Evolutionary conservation across 1,284 basidiomycete genomes (phyloP), one percentile per base, ranked within the genome.

Genomic region (Fomes fomentarius): DNA sequence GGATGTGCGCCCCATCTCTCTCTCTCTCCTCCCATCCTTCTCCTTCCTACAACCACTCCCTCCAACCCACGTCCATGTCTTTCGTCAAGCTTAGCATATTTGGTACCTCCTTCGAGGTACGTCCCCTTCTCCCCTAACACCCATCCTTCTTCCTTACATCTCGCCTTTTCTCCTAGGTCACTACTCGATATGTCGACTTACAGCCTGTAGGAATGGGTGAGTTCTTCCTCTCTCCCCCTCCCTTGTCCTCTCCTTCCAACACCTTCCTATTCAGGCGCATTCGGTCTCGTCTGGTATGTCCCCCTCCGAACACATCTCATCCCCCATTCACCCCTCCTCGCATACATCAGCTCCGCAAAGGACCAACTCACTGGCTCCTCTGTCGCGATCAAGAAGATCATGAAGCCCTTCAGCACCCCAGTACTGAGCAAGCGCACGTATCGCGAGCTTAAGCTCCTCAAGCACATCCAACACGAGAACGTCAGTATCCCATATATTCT

Each of bases 141-240:
- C n/a, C 47, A n/a, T 40, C n/a, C 25, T 30, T 42, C n/a, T 8
- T 9, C 12, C 26, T 50, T 21, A 33, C 31, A 43, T 17, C n/a
- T 39, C 49, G 14, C 52, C 35, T 39, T 28, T 71, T 75, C 54
- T 74, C 69, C 56, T 73, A 98, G 87, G 95, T 98, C 50, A 97
- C 95, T 17, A 97, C 94, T 54, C 87, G 96, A 67, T 99, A 99
- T 93, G 92, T 97, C 71, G 96, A 99, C 79, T 87, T 99, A 22
- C 97, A 99, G 72, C 96, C 96, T n/a, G 96, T 99, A 43, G 97
- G 96, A 73, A 99, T 99, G 96, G 96, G 93, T 88, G 66, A 76
- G 85, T 78, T 53, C 47, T 47, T 49, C 61, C 49, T 70, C 69
- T 55, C 21, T 53, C 53, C 24, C 52, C 21, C 14, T 25, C 35